Evolutionary conservation across 2,329 filamentous ascomycete genomes (phyloP), one percentile per base, ranked within the genome.

Genomic region (Chaetomiaceae sp.): DNA sequence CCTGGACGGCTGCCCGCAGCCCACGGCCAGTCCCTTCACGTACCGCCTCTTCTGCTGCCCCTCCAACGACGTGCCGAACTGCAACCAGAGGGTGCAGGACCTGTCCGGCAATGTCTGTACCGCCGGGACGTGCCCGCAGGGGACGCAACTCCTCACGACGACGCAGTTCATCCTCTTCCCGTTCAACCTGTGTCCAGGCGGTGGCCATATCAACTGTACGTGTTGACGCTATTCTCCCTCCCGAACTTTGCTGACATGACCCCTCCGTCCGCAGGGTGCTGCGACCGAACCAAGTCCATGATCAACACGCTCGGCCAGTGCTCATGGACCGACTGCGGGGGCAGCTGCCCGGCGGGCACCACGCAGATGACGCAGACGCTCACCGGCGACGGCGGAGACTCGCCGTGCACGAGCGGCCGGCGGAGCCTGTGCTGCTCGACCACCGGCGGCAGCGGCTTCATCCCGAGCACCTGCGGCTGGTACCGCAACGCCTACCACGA

Each of bases 181-280:
- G 17, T 48, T 15, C 36, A 15, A 48, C 2, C 17, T 48, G 25
- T 48, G 46, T 11, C 17, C 34, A 2, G 46, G 8, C n/a, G 46
- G 46, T n/a, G 46, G 46, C 17, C 46, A 48, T 12, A 19, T 48
- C 17, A 48, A 48, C 46, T 48, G 46, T 48, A 48, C n/a, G 46
- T 39, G 4, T 19, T 22, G 2, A 9, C 6, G 4, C 7, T 8
- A 6, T 8, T 7, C 12, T 17, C 15, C 15, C n/a, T 29, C 2
- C 8, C 19, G 17, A 5, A 40, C 12, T 25, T 3, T 29, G n/a
- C 36, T 48, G 3, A 48, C 25, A n/a, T 27, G 14, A 5, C 4
- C 5, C 6, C 2, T 1, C 5, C 5, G 2, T 31, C 14, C n/a
- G 3, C 7, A 48, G 46, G 46, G 46, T 48, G 46, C 23, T 48